Evolutionary conservation across 441 rosid species (phyloP).

Genomic region (Pelargonium citronellum): DNA sequence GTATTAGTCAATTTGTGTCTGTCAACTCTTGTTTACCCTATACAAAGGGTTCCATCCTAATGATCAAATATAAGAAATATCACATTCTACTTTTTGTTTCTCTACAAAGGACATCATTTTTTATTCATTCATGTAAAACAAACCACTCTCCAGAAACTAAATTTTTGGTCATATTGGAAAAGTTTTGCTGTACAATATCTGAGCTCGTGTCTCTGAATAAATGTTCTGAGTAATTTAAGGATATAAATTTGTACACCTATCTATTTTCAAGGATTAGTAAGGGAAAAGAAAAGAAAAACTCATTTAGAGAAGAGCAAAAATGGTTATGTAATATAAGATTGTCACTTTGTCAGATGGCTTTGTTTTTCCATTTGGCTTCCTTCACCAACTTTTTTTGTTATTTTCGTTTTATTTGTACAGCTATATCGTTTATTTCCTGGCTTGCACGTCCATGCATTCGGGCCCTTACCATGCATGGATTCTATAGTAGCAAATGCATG

Average conservation of each 20-base stretch:
- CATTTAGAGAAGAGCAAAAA: too few relatives aligned
- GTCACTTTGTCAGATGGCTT: background rate
- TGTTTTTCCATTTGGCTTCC: background rate
- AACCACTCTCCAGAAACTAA: background rate
- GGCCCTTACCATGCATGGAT: constrained; percentile 84
- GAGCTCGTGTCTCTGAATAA: background rate
- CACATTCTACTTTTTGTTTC: too few relatives aligned
- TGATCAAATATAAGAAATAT: too few relatives aligned
- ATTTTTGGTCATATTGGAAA: too few relatives aligned
- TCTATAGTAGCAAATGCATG: constrained; percentile 69
- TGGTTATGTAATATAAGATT: background rate
- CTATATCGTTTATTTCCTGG: constrained; percentile 51
- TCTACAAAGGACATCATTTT: background rate
- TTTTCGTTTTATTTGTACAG: constrained; percentile 31
- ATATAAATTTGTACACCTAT: too few relatives aligned
- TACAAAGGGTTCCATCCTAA: too few relatives aligned
- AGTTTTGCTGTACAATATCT: background rate
- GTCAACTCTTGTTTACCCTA: too few relatives aligned
- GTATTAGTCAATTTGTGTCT: too few relatives aligned
- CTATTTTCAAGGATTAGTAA: too few relatives aligned
- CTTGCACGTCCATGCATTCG: constrained; percentile 67
- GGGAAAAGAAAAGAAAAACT: too few relatives aligned
- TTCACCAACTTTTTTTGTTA: background rate
- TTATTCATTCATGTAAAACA: background rate
- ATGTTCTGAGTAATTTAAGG: too few relatives aligned